These are phyloP conservation scores for Lumnitzera racemosa DNA, from an alignment of 345 rosid species.

Conservation along the genomic window DNA sequence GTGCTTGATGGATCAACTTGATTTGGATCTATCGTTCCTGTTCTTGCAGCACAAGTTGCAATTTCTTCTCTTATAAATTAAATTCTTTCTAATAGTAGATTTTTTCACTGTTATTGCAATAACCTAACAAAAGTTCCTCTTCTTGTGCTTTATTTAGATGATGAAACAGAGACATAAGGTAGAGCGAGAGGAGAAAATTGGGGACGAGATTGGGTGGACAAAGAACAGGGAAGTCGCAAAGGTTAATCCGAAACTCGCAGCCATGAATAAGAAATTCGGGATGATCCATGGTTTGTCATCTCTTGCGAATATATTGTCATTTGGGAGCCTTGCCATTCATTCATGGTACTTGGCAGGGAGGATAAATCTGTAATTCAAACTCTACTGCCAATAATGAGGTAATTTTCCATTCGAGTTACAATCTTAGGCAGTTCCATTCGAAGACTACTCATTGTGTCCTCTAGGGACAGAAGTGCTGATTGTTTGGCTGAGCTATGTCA, in stretches of 20 bases:
- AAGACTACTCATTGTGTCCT: too few relatives aligned
- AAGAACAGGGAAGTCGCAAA: constrained; percentile 84
- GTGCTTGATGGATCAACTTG: too few relatives aligned
- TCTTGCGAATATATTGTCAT: constrained; percentile 81
- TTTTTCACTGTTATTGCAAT: too few relatives aligned
- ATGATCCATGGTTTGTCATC: constrained; percentile 98
- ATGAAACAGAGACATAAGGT: constrained; percentile 98
- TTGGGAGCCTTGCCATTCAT: constrained; percentile 93
- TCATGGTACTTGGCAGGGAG: constrained; percentile 97
- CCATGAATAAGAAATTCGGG: constrained; percentile 98
- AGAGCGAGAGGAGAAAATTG: constrained; percentile 72
- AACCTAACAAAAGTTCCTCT: neutral
- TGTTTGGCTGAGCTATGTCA: too few relatives aligned
- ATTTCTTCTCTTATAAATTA: too few relatives aligned
- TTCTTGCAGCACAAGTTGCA: too few relatives aligned
- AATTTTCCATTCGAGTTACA: too few relatives aligned
- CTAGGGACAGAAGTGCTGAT: too few relatives aligned
- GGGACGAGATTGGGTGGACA: constrained; percentile 75
- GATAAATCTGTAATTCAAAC: constrained; percentile 50
- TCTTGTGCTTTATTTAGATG: constrained; percentile 36
- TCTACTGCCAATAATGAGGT: neutral
- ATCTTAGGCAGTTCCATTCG: too few relatives aligned
- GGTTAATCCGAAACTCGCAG: constrained; percentile 76
- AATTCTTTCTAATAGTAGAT: too few relatives aligned
- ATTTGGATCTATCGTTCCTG: too few relatives aligned